Conservation (phyloP, 164 flowering plant species). For the Vitis vinifera region ASM3070453v1 NC_081806.1:16311001-16311500, state of each 20-base stretch:
- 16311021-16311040: slow-evolving; percentile 9
- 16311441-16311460: too few species aligned
- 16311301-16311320: too few species aligned
- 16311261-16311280: too few species aligned
- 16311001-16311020: slow-evolving; percentile 18
- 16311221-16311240: slow-evolving; percentile 16
- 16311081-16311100: slow-evolving; percentile 22
- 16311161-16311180: slow-evolving; percentile 14
- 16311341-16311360: too few species aligned
- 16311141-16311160: background rate
- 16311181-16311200: slow-evolving; percentile 19
- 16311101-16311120: slow-evolving; percentile 10
- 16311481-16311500: too few species aligned
- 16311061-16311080: slow-evolving; percentile 22
- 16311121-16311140: background rate
- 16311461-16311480: too few species aligned
- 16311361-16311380: too few species aligned
- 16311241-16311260: slow-evolving; percentile 28
- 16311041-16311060: slow-evolving; percentile 17
- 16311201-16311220: slow-evolving; percentile 22
- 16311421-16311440: too few species aligned
- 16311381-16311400: too few species aligned
- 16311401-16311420: too few species aligned
- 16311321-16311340: too few species aligned
- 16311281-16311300: too few species aligned